Evolutionary conservation across 2,329 filamentous ascomycete species (phyloP).

Genomic region (Emydomyces testavorans): DNA sequence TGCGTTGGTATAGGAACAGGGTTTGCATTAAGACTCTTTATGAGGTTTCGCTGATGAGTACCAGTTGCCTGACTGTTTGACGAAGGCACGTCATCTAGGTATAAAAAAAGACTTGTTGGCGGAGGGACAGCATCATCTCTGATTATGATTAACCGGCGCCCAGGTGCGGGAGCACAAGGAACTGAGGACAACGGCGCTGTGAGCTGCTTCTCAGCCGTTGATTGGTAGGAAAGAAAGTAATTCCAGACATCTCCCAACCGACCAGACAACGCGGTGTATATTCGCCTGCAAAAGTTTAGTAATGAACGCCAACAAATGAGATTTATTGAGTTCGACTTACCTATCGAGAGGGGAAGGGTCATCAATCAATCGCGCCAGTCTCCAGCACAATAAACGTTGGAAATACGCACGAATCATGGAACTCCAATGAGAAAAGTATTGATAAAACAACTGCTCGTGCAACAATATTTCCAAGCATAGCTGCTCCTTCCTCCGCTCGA

Average conservation of each 20-base stretch:
- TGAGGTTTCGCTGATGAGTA: conserved; percentile 26
- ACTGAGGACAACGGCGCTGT: conserved; percentile 57
- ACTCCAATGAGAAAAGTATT: conserved; percentile 86
- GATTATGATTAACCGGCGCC: conserved; percentile 78
- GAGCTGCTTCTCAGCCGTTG: conserved; percentile 49
- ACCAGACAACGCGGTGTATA: conserved; percentile 56
- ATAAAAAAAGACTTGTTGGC: conserved; percentile 42
- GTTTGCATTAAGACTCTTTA: conserved; percentile 18
- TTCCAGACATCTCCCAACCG: conserved; percentile 64
- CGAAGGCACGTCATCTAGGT: conserved; percentile 23
- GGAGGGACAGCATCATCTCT: conserved; percentile 58
- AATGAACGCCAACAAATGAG: background rate
- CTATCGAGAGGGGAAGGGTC: conserved; percentile 52
- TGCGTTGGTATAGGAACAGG: conserved; percentile 13
- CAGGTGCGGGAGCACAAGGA: conserved; percentile 74
- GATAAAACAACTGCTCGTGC: conserved; percentile 61
- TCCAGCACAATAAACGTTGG: conserved; percentile 83
- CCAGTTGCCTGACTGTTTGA: conserved; percentile 1
- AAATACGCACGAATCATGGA: conserved; percentile 91
- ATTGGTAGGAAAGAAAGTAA: conserved; percentile 64
- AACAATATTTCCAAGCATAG: conserved; percentile 68
- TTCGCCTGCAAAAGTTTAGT: conserved; percentile 43
- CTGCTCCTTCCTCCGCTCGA: conserved; percentile 54
- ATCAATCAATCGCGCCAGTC: conserved; percentile 65
- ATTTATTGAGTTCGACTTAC: conserved; percentile 41